A percentile compares a stretch with the other conserved stretches of the same genome.
These are phyloP conservation scores for Arabidopsis suecica DNA, from an alignment of 345 rosid genomes.

Conservation along the genomic window DNA sequence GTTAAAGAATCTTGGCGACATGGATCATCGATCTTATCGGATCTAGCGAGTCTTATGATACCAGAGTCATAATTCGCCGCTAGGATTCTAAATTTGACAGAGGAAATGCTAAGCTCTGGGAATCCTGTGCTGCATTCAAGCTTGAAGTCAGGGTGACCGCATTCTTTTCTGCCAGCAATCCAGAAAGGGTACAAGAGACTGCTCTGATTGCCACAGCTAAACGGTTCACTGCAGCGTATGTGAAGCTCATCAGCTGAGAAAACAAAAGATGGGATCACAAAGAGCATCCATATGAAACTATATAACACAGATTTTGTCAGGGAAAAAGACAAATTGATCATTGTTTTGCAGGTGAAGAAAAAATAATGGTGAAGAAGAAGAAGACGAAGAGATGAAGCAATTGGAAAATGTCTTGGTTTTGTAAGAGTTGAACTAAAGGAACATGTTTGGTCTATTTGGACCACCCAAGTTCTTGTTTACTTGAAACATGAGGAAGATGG, in stretches of 20 bases:
- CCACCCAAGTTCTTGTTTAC: not conserved
- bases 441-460: conserved; percentile 35
- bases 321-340: not conserved
- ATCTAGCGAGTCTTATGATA: conserved; percentile 37
- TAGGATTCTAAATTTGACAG: conserved; percentile 40
- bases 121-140: conserved; percentile 1
- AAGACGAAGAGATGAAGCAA: conserved; percentile 20
- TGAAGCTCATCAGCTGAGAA: conserved; percentile 13
- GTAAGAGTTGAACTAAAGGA: conserved; percentile 33
- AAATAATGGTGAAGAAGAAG: not conserved
- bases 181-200: conserved; percentile 49
- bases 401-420: conserved; percentile 32
- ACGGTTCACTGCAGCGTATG: conserved; percentile 6
- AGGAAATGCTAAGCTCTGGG: conserved; percentile 34
- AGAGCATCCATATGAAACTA: conserved; percentile 2
- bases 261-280: conserved; percentile 11
- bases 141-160: conserved; percentile 50
- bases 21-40: conserved; percentile 19
- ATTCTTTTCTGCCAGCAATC: conserved; percentile 19
- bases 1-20: conserved; percentile 30
- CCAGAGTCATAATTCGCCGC: not conserved
- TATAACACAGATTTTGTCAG: not conserved
- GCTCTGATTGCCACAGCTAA: conserved; percentile 21
- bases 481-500: too few relatives aligned
- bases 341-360: not conserved